A percentile compares a stretch with the other conserved stretches of the same genome.
Evolutionary conservation across 306 rosid species (phyloP).

Genomic region (Quercus ilex): DNA sequence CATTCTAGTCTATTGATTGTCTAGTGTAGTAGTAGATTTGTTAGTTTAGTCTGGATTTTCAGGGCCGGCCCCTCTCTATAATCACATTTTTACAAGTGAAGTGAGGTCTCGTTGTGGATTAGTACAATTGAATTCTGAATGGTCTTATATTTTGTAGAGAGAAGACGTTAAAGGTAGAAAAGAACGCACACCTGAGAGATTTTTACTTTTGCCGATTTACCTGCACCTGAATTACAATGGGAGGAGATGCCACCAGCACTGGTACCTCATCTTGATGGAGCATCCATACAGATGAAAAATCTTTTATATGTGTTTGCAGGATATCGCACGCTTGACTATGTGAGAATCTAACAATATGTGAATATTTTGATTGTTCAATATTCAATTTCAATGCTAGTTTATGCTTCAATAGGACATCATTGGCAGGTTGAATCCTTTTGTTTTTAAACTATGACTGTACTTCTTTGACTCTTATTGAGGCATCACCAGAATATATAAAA

Average conservation of each 20-base stretch:
- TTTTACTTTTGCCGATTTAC: slow-evolving; percentile 64
- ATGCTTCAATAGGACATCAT: background rate
- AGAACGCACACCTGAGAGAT: slow-evolving; percentile 25
- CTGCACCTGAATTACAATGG: slow-evolving; percentile 75
- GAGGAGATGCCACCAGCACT: slow-evolving; percentile 77
- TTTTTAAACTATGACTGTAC: background rate
- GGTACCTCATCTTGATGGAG: slow-evolving; percentile 84
- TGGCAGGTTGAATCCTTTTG: background rate
- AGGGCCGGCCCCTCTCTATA: no score
- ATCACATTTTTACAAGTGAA: no score
- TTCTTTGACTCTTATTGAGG: background rate
- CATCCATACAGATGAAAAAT: slow-evolving; percentile 58
- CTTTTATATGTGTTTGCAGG: slow-evolving; percentile 70
- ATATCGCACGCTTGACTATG: slow-evolving; percentile 62
- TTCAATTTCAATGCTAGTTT: background rate
- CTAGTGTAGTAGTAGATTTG: no score
- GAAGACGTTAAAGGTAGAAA: slow-evolving; percentile 8
- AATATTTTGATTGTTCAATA: background rate
- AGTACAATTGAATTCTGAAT: background rate
- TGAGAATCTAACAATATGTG: slow-evolving; percentile 28
- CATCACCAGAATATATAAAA: background rate
- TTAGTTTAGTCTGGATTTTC: no score
- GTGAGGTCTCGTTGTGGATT: no score
- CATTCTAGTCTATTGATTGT: no score
- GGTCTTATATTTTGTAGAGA: slow-evolving; percentile 24